Base-by-base conservation (phyloP, 2,329 filamentous ascomycete genomes). In the Coniochaeta sp. region DNA sequence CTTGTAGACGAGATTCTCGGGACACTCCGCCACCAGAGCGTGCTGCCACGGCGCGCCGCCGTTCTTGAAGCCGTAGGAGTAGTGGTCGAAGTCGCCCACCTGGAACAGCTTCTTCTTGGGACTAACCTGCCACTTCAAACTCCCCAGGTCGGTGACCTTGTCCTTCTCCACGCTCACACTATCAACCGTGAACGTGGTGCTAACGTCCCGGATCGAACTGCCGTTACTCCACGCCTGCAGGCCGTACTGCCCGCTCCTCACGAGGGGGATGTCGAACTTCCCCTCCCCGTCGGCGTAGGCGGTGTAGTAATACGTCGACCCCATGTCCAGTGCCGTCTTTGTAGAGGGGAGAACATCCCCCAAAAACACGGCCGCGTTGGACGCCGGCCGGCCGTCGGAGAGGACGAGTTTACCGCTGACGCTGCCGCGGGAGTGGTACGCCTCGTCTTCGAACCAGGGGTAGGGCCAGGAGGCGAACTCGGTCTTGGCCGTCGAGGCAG, bases 171-270 rank as follows among this genome's bases (percentile, higher is more conserved):
- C 65, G 1, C 58, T 61, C 16, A 78, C 61, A 48, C 72, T 67
- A 51, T 73, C 72, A 13, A 65, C 57, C 0, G 70, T 59, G 53
- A 74, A 67, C 20, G 67, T 68, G 1, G 74, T 77, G 13, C 70
- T 70, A 1, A 78, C 73, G 47, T 76, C 68, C 6, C 61, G 63
- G 13, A 77, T 62, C 7, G 54, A 57, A 24, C 70, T 71, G 52
- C 74, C 74, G 53, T 74, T 73, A 14, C 72, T 70, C 74, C 76
- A 78, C 1, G 75, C 75, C 51, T 77, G 73, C 1, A 78, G 57
- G 0, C 69, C 75, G 54, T 77, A 78, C 2, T 63, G 66, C 0
- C 68, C 73, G 0, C 63, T 61, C 5, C 74, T 71, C 16, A 79
- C 71, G 51, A 74, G 56, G 3, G 61, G 54, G 52, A 79, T 70